Percentiles rank a stretch among this genome's conserved stretches.
These are phyloP conservation scores for Penicillium concentricum DNA, from an alignment of 2,329 filamentous ascomycete genomes.

Conservation along the genomic window DNA sequence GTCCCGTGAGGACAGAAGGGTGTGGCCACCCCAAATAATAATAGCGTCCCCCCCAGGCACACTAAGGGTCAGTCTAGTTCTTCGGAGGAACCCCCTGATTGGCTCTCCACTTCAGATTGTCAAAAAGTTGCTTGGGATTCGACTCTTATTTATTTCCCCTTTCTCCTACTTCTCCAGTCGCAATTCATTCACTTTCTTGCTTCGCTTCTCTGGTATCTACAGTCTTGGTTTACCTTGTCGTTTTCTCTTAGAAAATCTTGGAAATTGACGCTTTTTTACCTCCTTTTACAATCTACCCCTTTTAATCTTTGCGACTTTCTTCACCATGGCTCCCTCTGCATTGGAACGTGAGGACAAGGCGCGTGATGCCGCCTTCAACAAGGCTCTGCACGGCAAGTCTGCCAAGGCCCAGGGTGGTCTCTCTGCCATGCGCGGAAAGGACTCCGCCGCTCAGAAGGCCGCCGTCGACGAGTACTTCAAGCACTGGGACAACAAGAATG, in stretches of 20 bases:
- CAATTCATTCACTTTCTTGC: slow-evolving; percentile 13
- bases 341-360: slow-evolving; percentile 80
- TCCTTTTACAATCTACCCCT: slow-evolving; percentile 20
- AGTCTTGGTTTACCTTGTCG: slow-evolving; percentile 1
- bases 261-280: slow-evolving; percentile 9
- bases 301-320: slow-evolving; percentile 16
- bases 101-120: slow-evolving; percentile 13
- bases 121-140: slow-evolving; percentile 24
- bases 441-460: slow-evolving; percentile 72
- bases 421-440: slow-evolving; percentile 81
- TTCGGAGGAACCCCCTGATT: slow-evolving; percentile 6
- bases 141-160: slow-evolving; percentile 21
- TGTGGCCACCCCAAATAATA: slow-evolving; percentile 6
- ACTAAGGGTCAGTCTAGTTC: slow-evolving; percentile 9
- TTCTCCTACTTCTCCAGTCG: slow-evolving; percentile 10
- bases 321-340: slow-evolving; percentile 52
- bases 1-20: slow-evolving; percentile 7
- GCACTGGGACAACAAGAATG: slow-evolving; percentile 87
- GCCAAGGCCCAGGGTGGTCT: slow-evolving; percentile 70
- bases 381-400: slow-evolving; percentile 77
- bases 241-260: not conserved
- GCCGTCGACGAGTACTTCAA: slow-evolving; percentile 93
- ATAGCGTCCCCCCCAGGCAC: not conserved
- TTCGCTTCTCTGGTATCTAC: slow-evolving; percentile 11
- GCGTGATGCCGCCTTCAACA: slow-evolving; percentile 88